phyloP scores from a whole-genome alignment of 345 rosid genomes.

The Rhodamnia rubescens region DNA sequence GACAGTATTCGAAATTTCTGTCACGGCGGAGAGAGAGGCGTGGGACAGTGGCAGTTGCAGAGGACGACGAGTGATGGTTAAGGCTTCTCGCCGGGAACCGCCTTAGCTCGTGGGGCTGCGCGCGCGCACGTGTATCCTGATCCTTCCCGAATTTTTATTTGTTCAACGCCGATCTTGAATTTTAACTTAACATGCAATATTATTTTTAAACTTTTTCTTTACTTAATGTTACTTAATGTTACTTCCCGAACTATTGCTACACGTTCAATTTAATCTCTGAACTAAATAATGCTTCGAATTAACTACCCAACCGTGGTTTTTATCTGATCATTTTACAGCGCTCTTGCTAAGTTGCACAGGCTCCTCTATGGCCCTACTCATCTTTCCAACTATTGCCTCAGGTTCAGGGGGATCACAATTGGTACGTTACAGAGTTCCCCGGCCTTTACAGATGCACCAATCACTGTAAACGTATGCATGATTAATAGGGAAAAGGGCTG shows the following conservation, averaged over 20 bases:
- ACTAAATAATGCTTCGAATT: neutral
- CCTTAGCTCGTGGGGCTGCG: neutral
- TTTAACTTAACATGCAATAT: too few species aligned
- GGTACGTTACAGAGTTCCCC: neutral
- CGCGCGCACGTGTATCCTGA: neutral
- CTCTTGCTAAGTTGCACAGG: neutral
- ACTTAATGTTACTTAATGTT: too few species aligned
- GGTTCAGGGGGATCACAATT: neutral
- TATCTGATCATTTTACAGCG: neutral
- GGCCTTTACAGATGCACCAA: too few species aligned
- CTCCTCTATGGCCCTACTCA: neutral
- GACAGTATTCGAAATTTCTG: neutral
- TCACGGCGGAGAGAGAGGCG: neutral
- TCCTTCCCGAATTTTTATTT: too few species aligned
- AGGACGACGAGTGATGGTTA: neutral
- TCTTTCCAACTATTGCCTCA: neutral
- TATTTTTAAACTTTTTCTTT: too few species aligned
- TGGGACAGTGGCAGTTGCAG: neutral
- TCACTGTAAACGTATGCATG: too few species aligned
- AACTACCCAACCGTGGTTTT: neutral
- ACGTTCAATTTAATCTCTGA: too few species aligned
- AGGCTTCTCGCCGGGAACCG: neutral
- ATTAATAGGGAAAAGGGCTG: too few species aligned
- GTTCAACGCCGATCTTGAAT: too few species aligned
- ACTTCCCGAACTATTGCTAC: too few species aligned